phyloP scores from a whole-genome alignment of 352 stramenopile genomes.

The Pythium pyrilobum region DNA sequence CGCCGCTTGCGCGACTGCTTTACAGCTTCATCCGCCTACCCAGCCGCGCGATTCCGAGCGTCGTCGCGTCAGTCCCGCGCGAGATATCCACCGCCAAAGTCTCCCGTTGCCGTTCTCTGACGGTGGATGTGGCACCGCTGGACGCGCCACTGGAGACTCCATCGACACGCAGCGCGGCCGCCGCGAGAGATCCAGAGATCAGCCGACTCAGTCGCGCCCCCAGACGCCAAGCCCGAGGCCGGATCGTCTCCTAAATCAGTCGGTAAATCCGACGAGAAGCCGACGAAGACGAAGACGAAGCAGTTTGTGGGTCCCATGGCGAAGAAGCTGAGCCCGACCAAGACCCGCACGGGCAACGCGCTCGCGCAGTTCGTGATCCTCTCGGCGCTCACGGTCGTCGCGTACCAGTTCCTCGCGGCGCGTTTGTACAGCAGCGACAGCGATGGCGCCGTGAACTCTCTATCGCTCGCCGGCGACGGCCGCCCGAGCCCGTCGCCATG shows the following conservation, averaged over 20 bases:
- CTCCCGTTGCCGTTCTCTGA: neutral
- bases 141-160: conserved; percentile 15
- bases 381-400: conserved; percentile 41
- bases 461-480: neutral
- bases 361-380: conserved; percentile 59
- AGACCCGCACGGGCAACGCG: conserved; percentile 37
- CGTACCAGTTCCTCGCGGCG: conserved; percentile 41
- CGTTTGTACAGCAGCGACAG: conserved; percentile 5
- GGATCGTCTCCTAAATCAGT: neutral
- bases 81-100: neutral
- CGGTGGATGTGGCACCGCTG: conserved; percentile 14
- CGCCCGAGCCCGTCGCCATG: conserved; percentile 6
- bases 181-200: neutral
- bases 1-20: too few relatives aligned
- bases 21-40: too few relatives aligned
- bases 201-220: too few relatives aligned
- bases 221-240: neutral
- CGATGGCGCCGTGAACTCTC: too few relatives aligned
- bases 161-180: neutral
- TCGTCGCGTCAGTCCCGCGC: neutral
- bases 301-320: neutral
- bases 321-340: conserved; percentile 17
- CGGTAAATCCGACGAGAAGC: neutral
- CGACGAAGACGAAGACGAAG: neutral
- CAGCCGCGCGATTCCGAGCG: too few relatives aligned